These are phyloP conservation scores for Afroboletus lepidellus DNA, from an alignment of 1,284 basidiomycete species.

Conservation along the genomic window DNA sequence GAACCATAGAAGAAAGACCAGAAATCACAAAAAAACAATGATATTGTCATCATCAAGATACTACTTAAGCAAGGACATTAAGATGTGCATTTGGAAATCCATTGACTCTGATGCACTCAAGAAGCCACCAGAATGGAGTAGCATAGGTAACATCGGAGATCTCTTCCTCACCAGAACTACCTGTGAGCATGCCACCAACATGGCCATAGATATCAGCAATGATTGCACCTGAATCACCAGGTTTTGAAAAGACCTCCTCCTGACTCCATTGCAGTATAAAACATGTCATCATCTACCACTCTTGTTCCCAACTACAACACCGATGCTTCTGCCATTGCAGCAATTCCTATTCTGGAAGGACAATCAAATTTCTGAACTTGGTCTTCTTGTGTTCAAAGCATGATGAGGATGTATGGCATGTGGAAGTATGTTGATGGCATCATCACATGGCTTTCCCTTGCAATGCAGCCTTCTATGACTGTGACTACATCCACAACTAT, in stretches of 20 bases:
- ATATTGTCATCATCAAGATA: neutral
- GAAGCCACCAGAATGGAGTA: conserved; percentile 1
- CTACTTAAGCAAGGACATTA: neutral
- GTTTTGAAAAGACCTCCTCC: neutral
- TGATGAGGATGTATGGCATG: too few species aligned
- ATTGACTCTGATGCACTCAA: neutral
- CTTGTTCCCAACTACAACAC: too few species aligned
- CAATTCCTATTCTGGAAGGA: too few species aligned
- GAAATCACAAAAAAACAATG: neutral
- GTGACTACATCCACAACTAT: too few species aligned
- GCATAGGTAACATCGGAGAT: neutral
- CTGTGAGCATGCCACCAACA: conserved; percentile 1
- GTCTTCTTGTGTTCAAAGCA: too few species aligned
- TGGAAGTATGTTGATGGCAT: too few species aligned
- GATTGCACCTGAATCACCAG: conserved; percentile 1
- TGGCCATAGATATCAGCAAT: neutral
- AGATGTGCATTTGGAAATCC: neutral
- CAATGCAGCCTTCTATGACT: too few species aligned
- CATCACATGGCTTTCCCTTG: too few species aligned
- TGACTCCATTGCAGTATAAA: conserved; percentile 1
- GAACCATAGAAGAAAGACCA: neutral
- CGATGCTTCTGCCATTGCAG: too few species aligned
- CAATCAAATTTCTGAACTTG: too few species aligned
- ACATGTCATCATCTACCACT: too few species aligned
- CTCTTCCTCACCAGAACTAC: neutral